Evolutionary conservation across 225 moss, liverwort and hornwort species (phyloP).

Genomic region (Ulota crispa): DNA sequence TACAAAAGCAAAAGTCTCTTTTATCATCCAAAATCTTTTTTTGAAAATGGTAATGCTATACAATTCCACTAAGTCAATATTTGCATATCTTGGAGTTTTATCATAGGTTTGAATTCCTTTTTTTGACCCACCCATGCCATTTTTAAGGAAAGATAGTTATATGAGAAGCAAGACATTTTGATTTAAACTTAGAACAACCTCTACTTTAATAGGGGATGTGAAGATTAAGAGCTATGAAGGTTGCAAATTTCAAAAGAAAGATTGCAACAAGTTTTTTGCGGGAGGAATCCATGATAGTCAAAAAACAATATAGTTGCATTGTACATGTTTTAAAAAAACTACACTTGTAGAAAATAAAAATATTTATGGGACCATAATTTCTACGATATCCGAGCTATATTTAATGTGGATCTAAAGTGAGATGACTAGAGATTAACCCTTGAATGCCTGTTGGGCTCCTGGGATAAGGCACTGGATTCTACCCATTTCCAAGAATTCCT

Average conservation of each 20-base stretch:
- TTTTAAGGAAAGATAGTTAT: not conserved
- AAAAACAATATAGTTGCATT: no score
- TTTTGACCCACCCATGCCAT: not conserved
- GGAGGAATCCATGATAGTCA: no score
- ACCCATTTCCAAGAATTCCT: no score
- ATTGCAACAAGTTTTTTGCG: not conserved
- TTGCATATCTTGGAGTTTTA: accelerated
- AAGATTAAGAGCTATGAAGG: not conserved
- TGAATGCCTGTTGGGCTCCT: no score
- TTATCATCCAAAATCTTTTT: not conserved
- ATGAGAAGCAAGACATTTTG: not conserved
- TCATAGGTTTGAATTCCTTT: not conserved
- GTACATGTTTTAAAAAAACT: no score
- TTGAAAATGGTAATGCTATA: not conserved
- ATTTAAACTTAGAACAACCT: not conserved
- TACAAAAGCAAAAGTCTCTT: not conserved
- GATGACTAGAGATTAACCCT: accelerated
- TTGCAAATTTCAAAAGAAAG: not conserved
- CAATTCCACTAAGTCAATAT: not conserved
- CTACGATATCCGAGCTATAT: accelerated
- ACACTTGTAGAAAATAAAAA: not conserved
- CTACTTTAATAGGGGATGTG: not conserved
- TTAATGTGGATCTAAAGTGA: accelerated
- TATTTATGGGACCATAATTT: not conserved
- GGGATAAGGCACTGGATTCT: no score